phyloP scores from a whole-genome alignment of 352 stramenopile species.

The Phytophthora lateralis region DNA sequence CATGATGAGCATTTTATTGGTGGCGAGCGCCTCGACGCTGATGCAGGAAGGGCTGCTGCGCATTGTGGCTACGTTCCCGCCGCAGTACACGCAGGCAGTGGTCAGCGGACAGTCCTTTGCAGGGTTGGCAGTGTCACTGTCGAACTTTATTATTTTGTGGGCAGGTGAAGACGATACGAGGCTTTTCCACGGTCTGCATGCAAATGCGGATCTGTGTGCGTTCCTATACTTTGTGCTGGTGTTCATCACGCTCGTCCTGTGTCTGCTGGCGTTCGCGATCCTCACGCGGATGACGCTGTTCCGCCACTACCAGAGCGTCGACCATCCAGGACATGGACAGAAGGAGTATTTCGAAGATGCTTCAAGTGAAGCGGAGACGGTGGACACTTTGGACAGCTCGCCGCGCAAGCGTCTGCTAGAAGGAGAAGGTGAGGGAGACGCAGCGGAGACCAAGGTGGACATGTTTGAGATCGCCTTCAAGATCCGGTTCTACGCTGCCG shows the following conservation, averaged over 20 bases:
- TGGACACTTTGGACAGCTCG: conserved; percentile 45
- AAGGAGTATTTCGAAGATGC: conserved; percentile 37
- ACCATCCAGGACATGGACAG: conserved; percentile 39
- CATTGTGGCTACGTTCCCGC: conserved; percentile 76
- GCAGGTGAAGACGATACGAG: conserved; percentile 39
- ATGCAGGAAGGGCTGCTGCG: conserved; percentile 84
- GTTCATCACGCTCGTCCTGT: conserved; percentile 68
- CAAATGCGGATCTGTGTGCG: conserved; percentile 61
- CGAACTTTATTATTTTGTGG: conserved; percentile 73
- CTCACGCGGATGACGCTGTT: conserved; percentile 75
- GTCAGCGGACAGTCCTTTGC: conserved; percentile 81
- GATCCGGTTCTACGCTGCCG: conserved; percentile 62
- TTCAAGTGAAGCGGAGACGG: conserved; percentile 37
- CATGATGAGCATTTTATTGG: conserved; percentile 75
- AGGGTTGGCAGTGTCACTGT: conserved; percentile 71
- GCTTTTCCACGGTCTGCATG: conserved; percentile 28
- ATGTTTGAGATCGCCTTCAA: conserved; percentile 58
- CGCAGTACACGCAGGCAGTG: conserved; percentile 76
- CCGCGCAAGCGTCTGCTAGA: conserved; percentile 32
- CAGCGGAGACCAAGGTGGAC: conserved; percentile 38
- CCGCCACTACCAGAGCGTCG: conserved; percentile 63
- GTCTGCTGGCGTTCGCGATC: conserved; percentile 53
- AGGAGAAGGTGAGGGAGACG: conserved; percentile 8
- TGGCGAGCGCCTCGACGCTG: conserved; percentile 69
- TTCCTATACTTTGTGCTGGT: conserved; percentile 85